Percentiles rank a stretch among this genome's conserved stretches.
Conservation (phyloP, 805 yeast genomes). For the Candida dendrica region DNA sequence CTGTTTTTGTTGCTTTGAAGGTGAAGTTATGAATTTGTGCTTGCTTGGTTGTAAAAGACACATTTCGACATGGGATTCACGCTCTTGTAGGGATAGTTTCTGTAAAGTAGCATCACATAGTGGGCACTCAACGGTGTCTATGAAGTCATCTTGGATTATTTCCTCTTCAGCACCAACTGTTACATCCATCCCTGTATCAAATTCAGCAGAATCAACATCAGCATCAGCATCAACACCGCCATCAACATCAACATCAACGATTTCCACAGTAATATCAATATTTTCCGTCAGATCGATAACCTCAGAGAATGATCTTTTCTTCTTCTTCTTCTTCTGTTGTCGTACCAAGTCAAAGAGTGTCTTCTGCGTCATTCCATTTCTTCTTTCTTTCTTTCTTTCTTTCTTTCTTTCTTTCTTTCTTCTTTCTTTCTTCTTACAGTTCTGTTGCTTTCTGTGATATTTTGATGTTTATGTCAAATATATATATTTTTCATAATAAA, state of each 20-base stretch:
- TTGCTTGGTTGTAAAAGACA: conserved; percentile 30
- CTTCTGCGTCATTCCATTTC: background rate
- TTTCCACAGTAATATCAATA: background rate
- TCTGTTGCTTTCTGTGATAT: background rate
- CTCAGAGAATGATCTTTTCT: background rate
- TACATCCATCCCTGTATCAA: no score
- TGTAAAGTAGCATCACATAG: conserved; percentile 38
- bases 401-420: no score
- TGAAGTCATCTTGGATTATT: background rate
- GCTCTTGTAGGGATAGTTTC: conserved; percentile 29
- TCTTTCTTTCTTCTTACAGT: no score
- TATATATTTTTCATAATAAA: no score
- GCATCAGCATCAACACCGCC: background rate
- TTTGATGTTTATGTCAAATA: no score
- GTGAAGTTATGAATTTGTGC: conserved; percentile 25
- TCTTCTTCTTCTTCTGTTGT: background rate
- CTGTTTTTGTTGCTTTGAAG: conserved; percentile 24
- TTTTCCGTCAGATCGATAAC: background rate
- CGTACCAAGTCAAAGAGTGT: background rate
- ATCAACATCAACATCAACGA: background rate
- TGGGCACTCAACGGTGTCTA: conserved; percentile 36
- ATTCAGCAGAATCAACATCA: background rate
- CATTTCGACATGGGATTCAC: conserved; percentile 48
- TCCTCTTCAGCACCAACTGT: no score
- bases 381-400: no score